Conservation (phyloP, 1,139 yeast genomes). For the Kodamaea suecica region DNA sequence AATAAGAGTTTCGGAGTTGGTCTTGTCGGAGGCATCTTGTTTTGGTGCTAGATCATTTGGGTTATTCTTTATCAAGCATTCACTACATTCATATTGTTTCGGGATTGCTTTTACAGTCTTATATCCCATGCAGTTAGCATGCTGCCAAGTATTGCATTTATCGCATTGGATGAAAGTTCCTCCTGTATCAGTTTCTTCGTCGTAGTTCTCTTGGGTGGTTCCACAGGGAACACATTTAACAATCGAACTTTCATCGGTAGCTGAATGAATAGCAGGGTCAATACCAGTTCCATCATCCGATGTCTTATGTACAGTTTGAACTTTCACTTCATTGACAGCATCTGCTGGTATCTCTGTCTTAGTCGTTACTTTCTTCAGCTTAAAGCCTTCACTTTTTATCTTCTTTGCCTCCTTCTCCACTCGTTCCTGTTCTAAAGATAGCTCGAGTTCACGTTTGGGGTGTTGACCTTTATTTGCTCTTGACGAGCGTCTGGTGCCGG, state of each 20-base stretch:
- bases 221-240: conserved; percentile 68
- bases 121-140: conserved; percentile 67
- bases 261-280: too few species aligned
- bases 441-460: conserved; percentile 28
- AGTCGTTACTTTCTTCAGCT: conserved; percentile 8
- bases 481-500: conserved; percentile 30
- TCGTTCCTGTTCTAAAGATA: conserved; percentile 14
- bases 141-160: conserved; percentile 81
- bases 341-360: too few species aligned
- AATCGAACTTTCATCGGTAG: conserved; percentile 20
- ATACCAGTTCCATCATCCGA: too few species aligned
- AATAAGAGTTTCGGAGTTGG: background rate
- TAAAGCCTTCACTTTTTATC: conserved; percentile 3
- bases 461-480: conserved; percentile 44
- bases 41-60: background rate
- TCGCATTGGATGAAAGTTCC: conserved; percentile 82
- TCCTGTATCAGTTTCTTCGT: conserved; percentile 56
- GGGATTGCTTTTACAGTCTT: conserved; percentile 26
- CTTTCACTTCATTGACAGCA: too few species aligned
- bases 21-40: background rate
- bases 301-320: too few species aligned
- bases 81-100: conserved; percentile 31
- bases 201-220: conserved; percentile 58
- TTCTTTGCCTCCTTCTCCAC: background rate
- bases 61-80: conserved; percentile 18